phyloP scores from a whole-genome alignment of 345 rosid genomes.

The Cochlearia excelsa region DNA sequence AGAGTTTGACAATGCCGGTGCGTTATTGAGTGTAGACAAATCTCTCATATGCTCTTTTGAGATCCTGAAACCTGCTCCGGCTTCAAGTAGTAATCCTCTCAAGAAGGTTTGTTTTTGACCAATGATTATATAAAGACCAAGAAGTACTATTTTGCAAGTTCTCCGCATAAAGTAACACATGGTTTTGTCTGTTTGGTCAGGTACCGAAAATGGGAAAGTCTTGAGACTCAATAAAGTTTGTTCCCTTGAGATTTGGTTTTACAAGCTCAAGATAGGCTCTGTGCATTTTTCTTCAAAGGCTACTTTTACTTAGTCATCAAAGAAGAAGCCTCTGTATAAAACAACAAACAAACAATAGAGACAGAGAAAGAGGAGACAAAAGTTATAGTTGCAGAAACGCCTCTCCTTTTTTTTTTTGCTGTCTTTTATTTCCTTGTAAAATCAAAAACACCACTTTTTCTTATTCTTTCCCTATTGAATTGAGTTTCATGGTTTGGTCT shows the following conservation, averaged over 20 bases:
- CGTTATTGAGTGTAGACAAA: constrained; percentile 70
- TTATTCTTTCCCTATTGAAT: constrained; percentile 18
- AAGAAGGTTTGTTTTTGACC: constrained; percentile 58
- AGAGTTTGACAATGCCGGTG: constrained; percentile 98
- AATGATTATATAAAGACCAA: background rate
- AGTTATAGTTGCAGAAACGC: constrained; percentile 32
- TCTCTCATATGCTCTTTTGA: constrained; percentile 84
- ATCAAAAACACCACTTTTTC: constrained; percentile 21
- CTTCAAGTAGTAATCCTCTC: constrained; percentile 47
- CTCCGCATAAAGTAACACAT: background rate
- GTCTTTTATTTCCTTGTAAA: constrained; percentile 10
- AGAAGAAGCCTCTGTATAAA: constrained; percentile 33
- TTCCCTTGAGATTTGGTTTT: constrained; percentile 16
- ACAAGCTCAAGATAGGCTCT: constrained; percentile 24
- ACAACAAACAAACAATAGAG: background rate
- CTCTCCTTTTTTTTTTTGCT: constrained; percentile 22
- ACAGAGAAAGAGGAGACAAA: background rate
- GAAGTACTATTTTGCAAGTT: constrained; percentile 1
- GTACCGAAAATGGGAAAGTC: constrained; percentile 30
- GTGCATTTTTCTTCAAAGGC: background rate
- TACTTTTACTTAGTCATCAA: background rate
- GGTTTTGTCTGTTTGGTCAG: background rate
- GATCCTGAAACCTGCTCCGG: constrained; percentile 71
- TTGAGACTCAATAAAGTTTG: constrained; percentile 16
- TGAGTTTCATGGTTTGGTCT: constrained; percentile 1